Percentiles rank a stretch among this genome's conserved stretches.
phyloP scores from a whole-genome alignment of 2,329 filamentous ascomycete genomes.

The Colletotrichum lentis region DNA sequence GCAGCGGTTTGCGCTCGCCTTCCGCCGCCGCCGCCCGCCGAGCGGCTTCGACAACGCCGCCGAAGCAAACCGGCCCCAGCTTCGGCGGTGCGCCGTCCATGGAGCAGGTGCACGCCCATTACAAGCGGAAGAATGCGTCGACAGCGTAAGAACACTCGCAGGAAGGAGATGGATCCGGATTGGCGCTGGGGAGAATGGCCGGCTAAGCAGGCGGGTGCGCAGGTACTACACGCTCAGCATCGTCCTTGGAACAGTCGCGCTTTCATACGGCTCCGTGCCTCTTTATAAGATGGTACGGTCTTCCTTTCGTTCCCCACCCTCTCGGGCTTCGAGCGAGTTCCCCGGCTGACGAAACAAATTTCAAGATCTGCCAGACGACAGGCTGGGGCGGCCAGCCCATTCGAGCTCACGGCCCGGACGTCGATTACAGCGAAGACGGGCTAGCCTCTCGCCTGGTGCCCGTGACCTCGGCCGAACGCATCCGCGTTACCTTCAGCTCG shows the following conservation, averaged over 20 bases:
- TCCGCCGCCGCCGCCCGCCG: constrained; percentile 40
- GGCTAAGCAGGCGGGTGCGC: constrained; percentile 38
- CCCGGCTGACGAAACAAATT: constrained; percentile 34
- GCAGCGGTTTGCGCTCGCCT: constrained; percentile 28
- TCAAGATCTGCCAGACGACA: constrained; percentile 80
- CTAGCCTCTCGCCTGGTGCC: constrained; percentile 80
- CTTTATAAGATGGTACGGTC: constrained; percentile 81
- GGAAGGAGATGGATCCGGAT: not conserved
- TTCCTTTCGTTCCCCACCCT: constrained; percentile 6
- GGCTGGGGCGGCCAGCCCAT: constrained; percentile 95
- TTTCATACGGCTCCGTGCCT: constrained; percentile 85
- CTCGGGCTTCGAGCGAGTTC: not conserved
- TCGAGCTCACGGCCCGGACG: constrained; percentile 71
- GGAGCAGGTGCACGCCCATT: constrained; percentile 70
- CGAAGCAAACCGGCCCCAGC: constrained; percentile 41
- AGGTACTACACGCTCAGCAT: constrained; percentile 80
- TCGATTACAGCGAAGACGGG: constrained; percentile 61
- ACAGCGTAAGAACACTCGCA: constrained; percentile 50
- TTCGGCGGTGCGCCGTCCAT: constrained; percentile 53
- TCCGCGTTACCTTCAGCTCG: constrained; percentile 95
- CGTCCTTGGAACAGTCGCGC: constrained; percentile 79
- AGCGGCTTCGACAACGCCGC: constrained; percentile 44
- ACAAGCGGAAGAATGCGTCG: constrained; percentile 73
- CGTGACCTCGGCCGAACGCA: constrained; percentile 80
- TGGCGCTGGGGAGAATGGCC: not conserved